Base-by-base conservation (phyloP, 495 filamentous ascomycete species). In the Echria macrotheca region DNA sequence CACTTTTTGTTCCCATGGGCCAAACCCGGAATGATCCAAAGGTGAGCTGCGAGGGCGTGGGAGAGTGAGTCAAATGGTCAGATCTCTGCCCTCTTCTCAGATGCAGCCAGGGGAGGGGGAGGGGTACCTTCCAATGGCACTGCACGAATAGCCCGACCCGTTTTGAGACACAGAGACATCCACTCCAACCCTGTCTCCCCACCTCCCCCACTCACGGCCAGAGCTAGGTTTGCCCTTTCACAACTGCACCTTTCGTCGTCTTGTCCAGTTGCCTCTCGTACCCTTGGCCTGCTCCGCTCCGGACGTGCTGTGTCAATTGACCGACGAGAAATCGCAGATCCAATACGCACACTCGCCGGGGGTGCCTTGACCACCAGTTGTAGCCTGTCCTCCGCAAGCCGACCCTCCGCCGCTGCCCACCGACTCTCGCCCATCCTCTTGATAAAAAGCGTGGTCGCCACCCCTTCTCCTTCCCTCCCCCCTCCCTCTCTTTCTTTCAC, bases 371-470 rank as follows among this genome's bases (percentile, higher is more conserved):
- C 39, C 26, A 42, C 42, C 21, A 45, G 33, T 44, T 26, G 28
- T 29, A 40, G 31, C 26, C 35, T 40, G 14, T 15, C 23, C 37
- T 46, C 50, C 48, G 11, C 50, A 28, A 22, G 47, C 35, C 36
- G 33, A n/a, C 24, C 29, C 8, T 28, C 35, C 40, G 46, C 46
- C 46, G 15, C 22, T 35, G 33, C n/a, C 46, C 46, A 48, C 24
- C 46, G 33, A 29, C 44, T 35, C 46, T n/a, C 33, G 36, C 23
- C 53, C 48, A 44, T 44, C 32, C 45, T 32, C 21, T 29, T 59
- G 49, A 59, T 61, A 64, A 63, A n/a, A 65, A 58, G 53, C 41
- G 26, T 21, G 28, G 21, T 51, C 35, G 50, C 46, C 57, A 45
- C 60, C 53, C 55, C 52, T 54, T 23, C 50, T 38, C 29, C 11